Base-by-base conservation (phyloP, 331 rosid genomes). In the Acacia pycnantha region DNA sequence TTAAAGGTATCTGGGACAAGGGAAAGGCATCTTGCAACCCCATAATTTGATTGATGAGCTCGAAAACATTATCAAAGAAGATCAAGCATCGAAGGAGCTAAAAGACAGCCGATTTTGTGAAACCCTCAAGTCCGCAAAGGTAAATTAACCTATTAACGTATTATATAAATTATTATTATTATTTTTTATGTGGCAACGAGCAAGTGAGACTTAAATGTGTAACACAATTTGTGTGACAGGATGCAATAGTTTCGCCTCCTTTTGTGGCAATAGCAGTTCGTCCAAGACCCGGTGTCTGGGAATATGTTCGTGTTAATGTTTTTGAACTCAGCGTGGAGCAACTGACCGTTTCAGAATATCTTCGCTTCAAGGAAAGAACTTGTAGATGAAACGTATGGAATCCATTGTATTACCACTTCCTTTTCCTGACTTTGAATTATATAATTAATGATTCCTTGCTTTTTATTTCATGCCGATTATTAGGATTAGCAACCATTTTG, bases 211-310 rank as follows among this genome's bases (percentile, higher is more conserved):
- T 21, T 40, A 74, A 44, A 70, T 75, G 83, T 89, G 70, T 91
- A 61, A 24, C 89, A 47, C 13, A 18, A 70, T 33, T 44, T 84
- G 87, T 11, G 69, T 90, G 70, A 35, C 88, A 93, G 97, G 99
- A 93, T 92, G 99, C 97, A 69, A 92, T 95, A 84, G 81, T 95
- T 77, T 74, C 87, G 91, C 99, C 99, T 79, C 98, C 99, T 73
- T 95, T 87, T 88, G 98, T 95, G 89, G 97, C 94, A 15, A 82
- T 95, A 41, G 97, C 96, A 71, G 96, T 95, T 90, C 97, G 98
- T 41, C 99, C 98, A 13, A 89, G 99, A 64, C 98, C 98, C 70
- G 99, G 99, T 84, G 97, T 93, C 64, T 95, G 99, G 99, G 98
- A 95, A 79, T 93, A 87, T 61, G 97, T 93, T 26, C 98, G 98